Conservation (phyloP, 768 basidiomycete genomes). For the Epithele typhae region DNA sequence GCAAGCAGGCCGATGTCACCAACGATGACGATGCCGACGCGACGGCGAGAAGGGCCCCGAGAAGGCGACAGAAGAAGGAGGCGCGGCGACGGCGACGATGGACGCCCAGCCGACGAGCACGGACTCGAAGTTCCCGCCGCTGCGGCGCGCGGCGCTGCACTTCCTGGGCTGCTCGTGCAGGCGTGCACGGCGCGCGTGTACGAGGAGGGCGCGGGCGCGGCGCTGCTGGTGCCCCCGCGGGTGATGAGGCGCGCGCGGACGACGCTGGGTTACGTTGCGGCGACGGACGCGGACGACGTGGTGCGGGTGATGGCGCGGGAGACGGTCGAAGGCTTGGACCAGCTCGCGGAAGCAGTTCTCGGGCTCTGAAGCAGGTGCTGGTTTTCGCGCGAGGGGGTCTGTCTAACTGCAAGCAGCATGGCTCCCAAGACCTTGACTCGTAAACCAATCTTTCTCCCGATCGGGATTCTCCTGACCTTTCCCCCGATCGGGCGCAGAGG, state of each 20-base stretch:
- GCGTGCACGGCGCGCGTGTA: constrained; percentile 50
- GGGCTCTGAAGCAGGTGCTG: constrained; percentile 22
- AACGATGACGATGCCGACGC: not conserved
- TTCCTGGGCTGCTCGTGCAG: constrained; percentile 70
- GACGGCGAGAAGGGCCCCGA: not conserved
- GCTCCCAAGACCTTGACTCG: no score
- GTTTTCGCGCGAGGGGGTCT: no score
- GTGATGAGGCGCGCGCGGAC: constrained; percentile 48
- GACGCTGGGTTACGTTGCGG: constrained; percentile 65
- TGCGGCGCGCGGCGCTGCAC: constrained; percentile 85
- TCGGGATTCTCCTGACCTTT: no score
- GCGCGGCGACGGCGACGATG: constrained; percentile 30
- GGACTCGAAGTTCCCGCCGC: constrained; percentile 66
- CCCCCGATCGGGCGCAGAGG: no score
- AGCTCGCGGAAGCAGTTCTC: constrained; percentile 44
- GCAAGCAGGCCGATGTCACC: no score
- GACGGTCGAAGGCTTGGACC: constrained; percentile 48
- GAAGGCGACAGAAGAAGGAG: constrained; percentile 21
- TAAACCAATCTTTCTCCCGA: no score
- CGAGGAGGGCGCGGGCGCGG: constrained; percentile 28
- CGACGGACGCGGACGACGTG: constrained; percentile 67
- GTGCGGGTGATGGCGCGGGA: constrained; percentile 78
- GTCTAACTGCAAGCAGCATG: no score
- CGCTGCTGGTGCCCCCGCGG: constrained; percentile 29
- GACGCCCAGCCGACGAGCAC: constrained; percentile 55